These are phyloP conservation scores for Mycosphaerelloides madeirae DNA, from an alignment of 2,329 filamentous ascomycete species.

Conservation along the genomic window DNA sequence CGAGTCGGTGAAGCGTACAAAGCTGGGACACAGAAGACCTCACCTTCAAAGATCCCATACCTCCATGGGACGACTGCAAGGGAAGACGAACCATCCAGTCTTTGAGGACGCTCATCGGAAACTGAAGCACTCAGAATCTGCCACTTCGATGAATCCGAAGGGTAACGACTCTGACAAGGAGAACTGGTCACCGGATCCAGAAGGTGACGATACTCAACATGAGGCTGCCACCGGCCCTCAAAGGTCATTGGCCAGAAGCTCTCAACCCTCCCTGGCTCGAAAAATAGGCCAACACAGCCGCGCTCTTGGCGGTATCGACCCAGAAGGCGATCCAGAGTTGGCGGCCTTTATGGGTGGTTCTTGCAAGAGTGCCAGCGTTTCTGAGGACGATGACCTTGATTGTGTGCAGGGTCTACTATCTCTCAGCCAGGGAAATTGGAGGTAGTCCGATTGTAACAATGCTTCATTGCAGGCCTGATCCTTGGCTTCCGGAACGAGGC, in stretches of 20 bases:
- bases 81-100: slow-evolving; percentile 2
- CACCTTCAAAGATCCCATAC: slow-evolving; percentile 29
- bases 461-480: too few species aligned
- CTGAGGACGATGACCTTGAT: slow-evolving; percentile 63
- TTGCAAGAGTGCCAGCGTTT: slow-evolving; percentile 32
- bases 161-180: slow-evolving; percentile 88
- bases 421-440: slow-evolving; percentile 89
- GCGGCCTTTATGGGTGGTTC: slow-evolving; percentile 67
- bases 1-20: slow-evolving; percentile 37
- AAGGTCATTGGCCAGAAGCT: too few species aligned
- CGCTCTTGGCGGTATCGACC: slow-evolving; percentile 26
- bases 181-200: slow-evolving; percentile 64
- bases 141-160: slow-evolving; percentile 41
- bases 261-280: too few species aligned
- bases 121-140: slow-evolving; percentile 29
- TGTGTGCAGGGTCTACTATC: slow-evolving; percentile 85
- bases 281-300: too few species aligned
- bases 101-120: background rate
- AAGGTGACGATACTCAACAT: slow-evolving; percentile 11
- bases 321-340: slow-evolving; percentile 58
- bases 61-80: slow-evolving; percentile 30
- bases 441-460: slow-evolving; percentile 6
- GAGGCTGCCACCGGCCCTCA: too few species aligned
- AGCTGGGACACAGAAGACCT: slow-evolving; percentile 41
- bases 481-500: too few species aligned